A percentile compares a stretch with the other conserved stretches of the same genome.
Evolutionary conservation across 352 stramenopile species (phyloP).

Genomic region (Pythium plurisporium): DNA sequence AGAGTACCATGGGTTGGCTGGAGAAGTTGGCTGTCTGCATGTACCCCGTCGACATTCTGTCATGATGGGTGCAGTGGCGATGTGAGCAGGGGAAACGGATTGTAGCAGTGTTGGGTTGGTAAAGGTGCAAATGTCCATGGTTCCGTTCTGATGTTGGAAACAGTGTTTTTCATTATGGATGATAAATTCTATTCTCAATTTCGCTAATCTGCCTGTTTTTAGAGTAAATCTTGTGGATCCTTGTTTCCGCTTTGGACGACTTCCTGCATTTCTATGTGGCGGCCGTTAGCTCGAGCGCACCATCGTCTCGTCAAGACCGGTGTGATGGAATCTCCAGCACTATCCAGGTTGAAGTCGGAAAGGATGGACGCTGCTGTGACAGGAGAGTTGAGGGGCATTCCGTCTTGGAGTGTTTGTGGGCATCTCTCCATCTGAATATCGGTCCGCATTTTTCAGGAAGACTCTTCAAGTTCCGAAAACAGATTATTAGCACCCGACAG

Average conservation of each 20-base stretch:
- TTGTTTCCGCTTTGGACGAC: too few relatives aligned
- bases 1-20: too few relatives aligned
- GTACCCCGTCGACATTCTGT: too few relatives aligned
- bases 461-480: background rate
- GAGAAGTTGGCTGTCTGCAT: too few relatives aligned
- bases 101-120: too few relatives aligned
- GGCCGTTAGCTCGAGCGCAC: background rate
- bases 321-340: background rate
- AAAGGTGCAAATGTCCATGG: background rate
- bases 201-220: background rate
- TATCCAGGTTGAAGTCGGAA: background rate
- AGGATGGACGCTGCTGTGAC: background rate
- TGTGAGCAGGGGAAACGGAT: too few relatives aligned
- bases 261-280: slow-evolving; percentile 12
- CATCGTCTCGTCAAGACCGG: slow-evolving; percentile 7
- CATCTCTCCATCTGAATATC: background rate
- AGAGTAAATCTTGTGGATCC: too few relatives aligned
- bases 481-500: too few relatives aligned
- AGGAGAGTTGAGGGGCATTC: slow-evolving; percentile 7
- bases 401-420: slow-evolving; percentile 5
- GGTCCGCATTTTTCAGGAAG: background rate
- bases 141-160: background rate
- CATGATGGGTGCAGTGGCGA: too few relatives aligned
- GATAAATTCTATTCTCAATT: background rate
- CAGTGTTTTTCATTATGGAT: too few relatives aligned